phyloP scores from a whole-genome alignment of 768 basidiomycete species.

The Psilocybe cyanescens region DNA sequence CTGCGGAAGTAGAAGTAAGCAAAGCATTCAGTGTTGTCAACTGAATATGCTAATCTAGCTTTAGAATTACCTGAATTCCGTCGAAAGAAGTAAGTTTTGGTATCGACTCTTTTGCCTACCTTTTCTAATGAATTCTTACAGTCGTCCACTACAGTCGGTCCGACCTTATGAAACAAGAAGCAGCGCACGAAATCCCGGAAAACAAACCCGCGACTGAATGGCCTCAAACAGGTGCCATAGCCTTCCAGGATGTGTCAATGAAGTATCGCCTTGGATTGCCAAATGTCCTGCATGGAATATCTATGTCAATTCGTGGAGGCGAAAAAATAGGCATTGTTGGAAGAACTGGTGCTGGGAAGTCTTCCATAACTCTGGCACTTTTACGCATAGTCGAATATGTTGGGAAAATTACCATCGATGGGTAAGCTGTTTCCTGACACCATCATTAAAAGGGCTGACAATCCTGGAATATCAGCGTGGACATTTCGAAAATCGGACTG shows the following conservation, averaged over 20 bases:
- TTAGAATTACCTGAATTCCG: constrained; percentile 69
- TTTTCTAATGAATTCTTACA: constrained; percentile 17
- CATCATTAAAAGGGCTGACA: constrained; percentile 8
- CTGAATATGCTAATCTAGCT: constrained; percentile 1
- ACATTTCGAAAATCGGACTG: constrained; percentile 72
- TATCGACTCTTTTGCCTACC: background rate
- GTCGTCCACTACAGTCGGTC: constrained; percentile 58
- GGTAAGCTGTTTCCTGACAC: constrained; percentile 33
- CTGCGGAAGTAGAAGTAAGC: constrained; percentile 66
- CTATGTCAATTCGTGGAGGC: constrained; percentile 59
- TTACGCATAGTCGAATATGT: constrained; percentile 72
- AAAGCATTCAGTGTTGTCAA: background rate
- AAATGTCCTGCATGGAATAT: constrained; percentile 67
- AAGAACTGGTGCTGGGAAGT: constrained; percentile 61
- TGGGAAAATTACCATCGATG: constrained; percentile 69
- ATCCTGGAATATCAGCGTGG: constrained; percentile 37
- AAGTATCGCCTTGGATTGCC: constrained; percentile 75
- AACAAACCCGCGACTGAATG: constrained; percentile 60
- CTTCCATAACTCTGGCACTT: constrained; percentile 65
- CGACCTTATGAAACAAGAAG: constrained; percentile 63
- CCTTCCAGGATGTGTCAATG: constrained; percentile 63
- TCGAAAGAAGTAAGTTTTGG: constrained; percentile 51
- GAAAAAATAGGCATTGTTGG: constrained; percentile 85
- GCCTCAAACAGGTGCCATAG: constrained; percentile 65
- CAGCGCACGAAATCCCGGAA: constrained; percentile 61